A percentile compares a stretch with the other conserved stretches of the same genome.
These are phyloP conservation scores for Dactylellina leptospora DNA, from an alignment of 2,329 filamentous ascomycete species.

Conservation along the genomic window DNA sequence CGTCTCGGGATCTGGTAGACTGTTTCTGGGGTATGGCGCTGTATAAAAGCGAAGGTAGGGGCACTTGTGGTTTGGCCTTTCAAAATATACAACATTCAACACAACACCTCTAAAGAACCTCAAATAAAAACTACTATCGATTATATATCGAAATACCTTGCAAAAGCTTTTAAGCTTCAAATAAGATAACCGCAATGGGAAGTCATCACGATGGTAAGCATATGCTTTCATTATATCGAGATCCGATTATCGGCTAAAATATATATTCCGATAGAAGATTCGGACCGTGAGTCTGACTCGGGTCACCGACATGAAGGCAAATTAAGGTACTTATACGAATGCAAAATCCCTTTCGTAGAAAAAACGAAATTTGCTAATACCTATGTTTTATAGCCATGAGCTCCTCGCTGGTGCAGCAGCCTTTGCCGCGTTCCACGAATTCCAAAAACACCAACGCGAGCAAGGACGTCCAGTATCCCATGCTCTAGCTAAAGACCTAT, in stretches of 20 bases:
- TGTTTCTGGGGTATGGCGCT: background rate
- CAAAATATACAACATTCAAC: background rate
- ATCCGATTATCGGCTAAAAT: background rate
- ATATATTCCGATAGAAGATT: slow-evolving; percentile 10
- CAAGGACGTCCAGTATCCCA: slow-evolving; percentile 77
- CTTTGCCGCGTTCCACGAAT: slow-evolving; percentile 81
- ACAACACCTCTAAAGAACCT: background rate
- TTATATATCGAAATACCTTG: background rate
- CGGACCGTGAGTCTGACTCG: slow-evolving; percentile 5
- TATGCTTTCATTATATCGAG: background rate
- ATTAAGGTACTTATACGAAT: slow-evolving; percentile 18
- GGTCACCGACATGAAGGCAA: slow-evolving; percentile 15
- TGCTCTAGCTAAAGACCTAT: slow-evolving; percentile 77
- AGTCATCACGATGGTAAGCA: slow-evolving; percentile 19
- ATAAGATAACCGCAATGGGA: slow-evolving; percentile 3
- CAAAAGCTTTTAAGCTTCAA: no score
- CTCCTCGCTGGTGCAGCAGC: slow-evolving; percentile 77
- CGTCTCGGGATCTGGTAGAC: background rate
- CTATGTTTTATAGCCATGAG: slow-evolving; percentile 78
- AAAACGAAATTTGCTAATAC: no score
- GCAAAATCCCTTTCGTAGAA: no score
- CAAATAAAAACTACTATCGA: background rate
- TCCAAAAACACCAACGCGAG: slow-evolving; percentile 76
- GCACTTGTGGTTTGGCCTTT: background rate
- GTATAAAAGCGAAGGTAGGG: background rate